These are phyloP conservation scores for Yamadazyma olivae DNA, from an alignment of 805 yeast genomes.

Conservation along the genomic window DNA sequence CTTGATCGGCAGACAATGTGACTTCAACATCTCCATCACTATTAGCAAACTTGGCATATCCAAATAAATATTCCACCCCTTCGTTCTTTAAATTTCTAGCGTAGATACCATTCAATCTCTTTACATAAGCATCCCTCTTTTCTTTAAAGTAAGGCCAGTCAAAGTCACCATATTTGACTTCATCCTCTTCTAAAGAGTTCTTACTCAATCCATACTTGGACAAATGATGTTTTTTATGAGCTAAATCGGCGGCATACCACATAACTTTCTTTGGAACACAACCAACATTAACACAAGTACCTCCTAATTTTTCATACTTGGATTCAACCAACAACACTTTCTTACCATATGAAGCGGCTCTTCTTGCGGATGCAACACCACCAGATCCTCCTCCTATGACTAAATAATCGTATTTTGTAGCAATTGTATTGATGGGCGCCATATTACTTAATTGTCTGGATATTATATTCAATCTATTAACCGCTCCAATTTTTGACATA, in stretches of 20 bases:
- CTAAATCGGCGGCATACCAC: constrained; percentile 97
- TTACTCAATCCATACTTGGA: constrained; percentile 77
- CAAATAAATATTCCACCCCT: constrained; percentile 82
- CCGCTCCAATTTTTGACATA: background rate
- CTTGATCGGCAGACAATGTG: constrained; percentile 41
- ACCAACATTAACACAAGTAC: constrained; percentile 98
- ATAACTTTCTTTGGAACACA: constrained; percentile 98
- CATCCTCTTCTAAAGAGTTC: constrained; percentile 41
- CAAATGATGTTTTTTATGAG: constrained; percentile 70
- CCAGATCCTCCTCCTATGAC: constrained; percentile 99
- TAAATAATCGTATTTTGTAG: constrained; percentile 63
- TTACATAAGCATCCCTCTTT: constrained; percentile 89
- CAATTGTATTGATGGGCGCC: constrained; percentile 38
- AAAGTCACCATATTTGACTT: constrained; percentile 52
- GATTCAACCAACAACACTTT: constrained; percentile 81
- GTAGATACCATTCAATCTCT: constrained; percentile 88
- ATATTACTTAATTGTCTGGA: constrained; percentile 41
- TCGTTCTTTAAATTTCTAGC: constrained; percentile 84
- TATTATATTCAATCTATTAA: constrained; percentile 17
- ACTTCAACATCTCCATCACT: constrained; percentile 75
- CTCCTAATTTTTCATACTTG: constrained; percentile 70
- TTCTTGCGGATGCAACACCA: constrained; percentile 97
- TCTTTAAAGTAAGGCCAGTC: constrained; percentile 80
- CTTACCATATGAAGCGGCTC: constrained; percentile 94
- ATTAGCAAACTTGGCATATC: constrained; percentile 76